Base-by-base conservation (phyloP, 208 protist species). In the Cochliopodium minus region DNA sequence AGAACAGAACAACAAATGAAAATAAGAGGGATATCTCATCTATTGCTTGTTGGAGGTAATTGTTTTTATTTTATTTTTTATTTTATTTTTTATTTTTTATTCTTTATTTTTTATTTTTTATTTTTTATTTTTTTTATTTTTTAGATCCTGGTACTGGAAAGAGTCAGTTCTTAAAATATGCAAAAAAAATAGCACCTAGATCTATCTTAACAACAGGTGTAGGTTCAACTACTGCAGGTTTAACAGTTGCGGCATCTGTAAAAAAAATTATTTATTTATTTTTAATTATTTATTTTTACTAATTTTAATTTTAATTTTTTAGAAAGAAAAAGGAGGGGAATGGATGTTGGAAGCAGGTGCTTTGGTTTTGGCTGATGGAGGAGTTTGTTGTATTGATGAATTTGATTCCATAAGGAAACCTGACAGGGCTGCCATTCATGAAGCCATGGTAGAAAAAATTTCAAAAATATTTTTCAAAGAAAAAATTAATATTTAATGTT, bases 381-480 rank as follows among this genome's bases (percentile, higher is more conserved):
- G 91, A 26, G 55, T 92, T 22, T 97, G 92, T 73, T 87, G 90
- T 65, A 96, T 97, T 50, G 91, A 96, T 62, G 91, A 97, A 67
- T 91, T 96, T 59, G 79, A 78, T 54, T 85, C 82, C 17, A 91
- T 97, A n/a, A 79, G 83, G 15, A 72, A 86, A 11, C 71, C 81
- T 30, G 90, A 96, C 62, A 72, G 88, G 29, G 75, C 80, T 9
- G 79, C 90, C 5, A 86, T 97, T 36, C 92, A 96, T 65, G 92
- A 97, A 73, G 88, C 92, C 11, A 97, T 97, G 92, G n/a, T n/a
- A n/a, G n/a, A n/a, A n/a, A n/a, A n/a, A n/a, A n/a, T n/a, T n/a
- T n/a, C n/a, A n/a, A n/a, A n/a, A n/a, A n/a, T n/a, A n/a, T n/a
- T n/a, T n/a, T n/a, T n/a, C n/a, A n/a, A n/a, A n/a, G n/a, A n/a